Evolutionary conservation across 1,139 yeast species (phyloP).

Genomic region (Hansenula lynferdii): DNA sequence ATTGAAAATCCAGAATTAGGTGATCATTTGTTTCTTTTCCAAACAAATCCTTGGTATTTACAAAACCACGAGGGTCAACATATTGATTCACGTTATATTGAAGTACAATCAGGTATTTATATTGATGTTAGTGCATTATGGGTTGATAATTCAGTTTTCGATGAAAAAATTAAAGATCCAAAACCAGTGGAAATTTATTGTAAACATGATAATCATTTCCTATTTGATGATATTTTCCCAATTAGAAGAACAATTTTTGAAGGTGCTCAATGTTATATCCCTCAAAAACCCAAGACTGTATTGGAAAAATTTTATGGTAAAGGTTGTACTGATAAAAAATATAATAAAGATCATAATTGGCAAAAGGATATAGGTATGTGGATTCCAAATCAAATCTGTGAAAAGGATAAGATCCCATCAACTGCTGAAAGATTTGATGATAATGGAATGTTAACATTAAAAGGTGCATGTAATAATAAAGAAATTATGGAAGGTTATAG

Average conservation of each 20-base stretch:
- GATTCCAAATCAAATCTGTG: slow-evolving; percentile 26
- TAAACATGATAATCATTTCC: slow-evolving; percentile 44
- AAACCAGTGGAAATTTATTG: slow-evolving; percentile 24
- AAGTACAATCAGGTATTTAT: slow-evolving; percentile 61
- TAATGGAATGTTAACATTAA: slow-evolving; percentile 21
- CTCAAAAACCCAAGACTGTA: slow-evolving; percentile 38
- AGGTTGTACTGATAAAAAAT: neutral
- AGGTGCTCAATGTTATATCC: slow-evolving; percentile 49
- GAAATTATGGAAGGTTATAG: slow-evolving; percentile 16
- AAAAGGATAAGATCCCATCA: slow-evolving; percentile 17
- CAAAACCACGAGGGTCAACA: slow-evolving; percentile 45
- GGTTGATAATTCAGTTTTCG: too few species aligned
- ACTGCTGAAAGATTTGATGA: slow-evolving; percentile 26
- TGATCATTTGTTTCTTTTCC: slow-evolving; percentile 37
- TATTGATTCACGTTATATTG: slow-evolving; percentile 74
- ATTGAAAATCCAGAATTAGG: slow-evolving; percentile 56
- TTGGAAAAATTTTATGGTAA: slow-evolving; percentile 31
- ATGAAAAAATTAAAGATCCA: too few species aligned
- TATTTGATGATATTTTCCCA: slow-evolving; percentile 43
- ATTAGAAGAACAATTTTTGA: slow-evolving; percentile 46
- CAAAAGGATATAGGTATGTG: slow-evolving; percentile 35
- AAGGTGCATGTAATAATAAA: slow-evolving; percentile 23
- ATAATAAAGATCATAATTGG: slow-evolving; percentile 21
- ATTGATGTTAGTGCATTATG: slow-evolving; percentile 57
- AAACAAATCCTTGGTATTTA: slow-evolving; percentile 23